phyloP scores from a whole-genome alignment of 2,329 filamentous ascomycete species.

The Colletotrichum spaethianum region DNA sequence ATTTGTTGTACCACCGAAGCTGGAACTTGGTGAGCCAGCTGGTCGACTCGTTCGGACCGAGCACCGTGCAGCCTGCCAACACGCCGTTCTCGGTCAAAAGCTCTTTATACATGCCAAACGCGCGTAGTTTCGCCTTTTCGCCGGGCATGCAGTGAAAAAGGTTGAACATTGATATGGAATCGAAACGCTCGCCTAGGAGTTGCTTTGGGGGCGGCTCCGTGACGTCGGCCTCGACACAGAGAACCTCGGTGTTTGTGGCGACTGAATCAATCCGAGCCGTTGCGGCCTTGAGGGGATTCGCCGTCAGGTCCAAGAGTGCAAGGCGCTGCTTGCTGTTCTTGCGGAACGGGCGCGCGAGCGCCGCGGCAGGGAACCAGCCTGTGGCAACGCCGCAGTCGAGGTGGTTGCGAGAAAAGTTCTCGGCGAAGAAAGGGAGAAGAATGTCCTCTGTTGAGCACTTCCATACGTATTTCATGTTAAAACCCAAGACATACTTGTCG shows the following conservation, averaged over 20 bases:
- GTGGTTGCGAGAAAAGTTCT: conserved; percentile 53
- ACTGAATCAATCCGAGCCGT: conserved; percentile 45
- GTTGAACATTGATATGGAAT: conserved; percentile 60
- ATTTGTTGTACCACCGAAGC: conserved; percentile 49
- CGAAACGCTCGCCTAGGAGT: conserved; percentile 50
- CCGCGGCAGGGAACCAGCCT: conserved; percentile 53
- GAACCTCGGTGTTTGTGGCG: conserved; percentile 44
- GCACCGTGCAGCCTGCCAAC: conserved; percentile 55
- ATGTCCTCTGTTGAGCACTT: conserved; percentile 49
- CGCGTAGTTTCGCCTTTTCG: conserved; percentile 47
- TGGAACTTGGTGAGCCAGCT: conserved; percentile 46
- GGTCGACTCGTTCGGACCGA: conserved; percentile 49
- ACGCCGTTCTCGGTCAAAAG: conserved; percentile 53
- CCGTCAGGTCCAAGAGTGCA: conserved; percentile 55
- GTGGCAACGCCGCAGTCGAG: conserved; percentile 58
- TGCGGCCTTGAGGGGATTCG: conserved; percentile 50
- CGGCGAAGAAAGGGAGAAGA: conserved; percentile 52
- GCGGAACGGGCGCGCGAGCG: conserved; percentile 44
- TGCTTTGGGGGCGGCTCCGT: conserved; percentile 49
- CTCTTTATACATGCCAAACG: conserved; percentile 51
- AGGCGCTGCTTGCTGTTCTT: conserved; percentile 46
- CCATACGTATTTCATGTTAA: conserved; percentile 56
- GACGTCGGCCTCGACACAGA: conserved; percentile 53
- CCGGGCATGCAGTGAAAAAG: conserved; percentile 59
- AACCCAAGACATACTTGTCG: conserved; percentile 51